Percentiles rank a stretch among this genome's conserved stretches.
These are phyloP conservation scores for Pascua sp. DNA, from an alignment of 1,284 basidiomycete genomes.

Conservation along the genomic window DNA sequence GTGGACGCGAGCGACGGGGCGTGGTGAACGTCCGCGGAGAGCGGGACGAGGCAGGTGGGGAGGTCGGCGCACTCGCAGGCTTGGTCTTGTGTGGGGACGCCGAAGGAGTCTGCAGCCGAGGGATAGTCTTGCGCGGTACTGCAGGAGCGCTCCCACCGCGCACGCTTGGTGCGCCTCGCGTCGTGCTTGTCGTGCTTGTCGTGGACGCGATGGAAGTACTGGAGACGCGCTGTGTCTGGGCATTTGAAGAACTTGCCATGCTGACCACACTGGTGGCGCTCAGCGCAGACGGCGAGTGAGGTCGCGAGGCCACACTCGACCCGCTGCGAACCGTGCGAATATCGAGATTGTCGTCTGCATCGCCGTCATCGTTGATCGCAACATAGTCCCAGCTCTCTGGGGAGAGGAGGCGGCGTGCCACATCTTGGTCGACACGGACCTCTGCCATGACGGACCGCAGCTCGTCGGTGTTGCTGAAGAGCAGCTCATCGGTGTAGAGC, in stretches of 20 bases:
- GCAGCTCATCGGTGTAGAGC: conserved; percentile 65
- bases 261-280: background rate
- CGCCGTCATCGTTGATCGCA: conserved; percentile 6
- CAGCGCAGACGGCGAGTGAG: background rate
- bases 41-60: conserved; percentile 26
- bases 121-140: too few relatives aligned
- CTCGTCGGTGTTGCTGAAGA: conserved; percentile 54
- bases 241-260: too few relatives aligned
- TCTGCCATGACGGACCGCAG: conserved; percentile 28
- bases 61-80: conserved; percentile 23
- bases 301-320: conserved; percentile 21
- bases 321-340: conserved; percentile 23
- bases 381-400: conserved; percentile 17
- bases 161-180: too few relatives aligned
- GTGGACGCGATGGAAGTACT: too few relatives aligned
- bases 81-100: too few relatives aligned
- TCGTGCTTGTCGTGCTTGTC: too few relatives aligned
- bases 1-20: conserved; percentile 35
- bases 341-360: conserved; percentile 7
- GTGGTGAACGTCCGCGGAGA: conserved; percentile 4
- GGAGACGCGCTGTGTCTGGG: too few relatives aligned
- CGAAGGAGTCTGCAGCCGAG: too few relatives aligned
- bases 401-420: conserved; percentile 9
- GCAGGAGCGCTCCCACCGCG: too few relatives aligned
- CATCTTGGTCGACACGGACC: conserved; percentile 20